Base-by-base conservation (phyloP, 1,284 basidiomycete genomes). In the Trichosporon coremiiforme region DNA sequence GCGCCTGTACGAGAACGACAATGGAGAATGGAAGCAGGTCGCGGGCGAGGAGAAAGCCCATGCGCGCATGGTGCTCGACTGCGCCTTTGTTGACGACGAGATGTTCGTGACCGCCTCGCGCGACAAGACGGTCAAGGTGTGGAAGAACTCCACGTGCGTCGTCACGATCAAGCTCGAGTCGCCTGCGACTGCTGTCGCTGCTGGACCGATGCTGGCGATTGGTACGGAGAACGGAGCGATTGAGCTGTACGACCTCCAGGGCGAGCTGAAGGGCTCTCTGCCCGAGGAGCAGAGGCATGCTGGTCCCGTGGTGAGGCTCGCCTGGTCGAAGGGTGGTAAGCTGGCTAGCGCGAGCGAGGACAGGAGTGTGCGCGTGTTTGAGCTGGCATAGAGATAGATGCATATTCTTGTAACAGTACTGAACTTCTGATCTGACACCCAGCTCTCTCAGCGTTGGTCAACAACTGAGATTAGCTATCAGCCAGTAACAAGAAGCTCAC, bases 1-100 rank as follows among this genome's bases (percentile, higher is more conserved):
- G 97, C 87, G 91, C 65, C 80, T 98, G n/a, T 98, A 90, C 76
- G 87, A 87, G 75, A 75, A 67, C 77, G 76, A 69, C 35, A 75
- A 69, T 31, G 60, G 71, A 78, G 76, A 84, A 86, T 94, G 89
- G 78, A 75, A 85, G 15, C 87, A 90, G 0, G 75, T 90, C 13
- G 87, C 88, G 4, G 70, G 71, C n/a, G 87, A 88, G 9, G 89
- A 95, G 73, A 94, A 93, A 81, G 90, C 93, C 0, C 96, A 99
- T 82, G 87, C 89, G 0, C 88, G 97, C 36, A 98, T 99, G 78
- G 91, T 99, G 50, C 96, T 97, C 93, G 97, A 99, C 80, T 92
- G 90, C 76, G 88, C 89, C 25, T 99, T 95, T 93, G 86, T 90
- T 0, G 77, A 80, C 1, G 8, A n/a, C 31, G 88, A 88, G 4